Conservation (phyloP, 164 flowering plant species). For the Taxillus chinensis region DNA sequence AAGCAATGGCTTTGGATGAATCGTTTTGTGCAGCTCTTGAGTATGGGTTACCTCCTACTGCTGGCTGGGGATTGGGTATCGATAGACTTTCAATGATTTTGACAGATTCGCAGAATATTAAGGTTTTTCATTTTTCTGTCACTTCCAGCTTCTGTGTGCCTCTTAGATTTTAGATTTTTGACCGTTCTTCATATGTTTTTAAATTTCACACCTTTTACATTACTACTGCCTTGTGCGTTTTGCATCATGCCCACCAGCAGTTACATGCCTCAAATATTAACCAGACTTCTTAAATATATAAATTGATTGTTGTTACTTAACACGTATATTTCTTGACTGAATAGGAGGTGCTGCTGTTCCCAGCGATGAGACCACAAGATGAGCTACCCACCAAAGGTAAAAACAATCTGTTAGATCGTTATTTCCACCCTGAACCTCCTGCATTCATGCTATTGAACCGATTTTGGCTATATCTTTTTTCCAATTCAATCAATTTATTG, state of each 20-base stretch:
- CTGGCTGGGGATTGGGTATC: constrained; percentile 98
- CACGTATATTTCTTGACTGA: background rate
- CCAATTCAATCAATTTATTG: too few species aligned
- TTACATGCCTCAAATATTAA: too few species aligned
- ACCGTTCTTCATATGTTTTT: background rate
- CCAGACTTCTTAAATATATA: too few species aligned
- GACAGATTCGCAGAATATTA: constrained; percentile 90
- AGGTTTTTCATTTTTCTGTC: constrained; percentile 34
- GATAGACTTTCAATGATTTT: constrained; percentile 83
- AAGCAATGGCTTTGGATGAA: constrained; percentile 96
- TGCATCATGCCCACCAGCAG: too few species aligned
- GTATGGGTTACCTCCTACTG: constrained; percentile 94
- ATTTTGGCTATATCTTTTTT: too few species aligned
- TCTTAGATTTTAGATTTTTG: background rate
- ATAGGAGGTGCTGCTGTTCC: constrained; percentile 90
- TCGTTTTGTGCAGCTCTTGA: constrained; percentile 84
- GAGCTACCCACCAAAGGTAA: constrained; percentile 49
- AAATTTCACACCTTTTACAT: too few species aligned
- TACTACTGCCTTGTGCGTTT: too few species aligned
- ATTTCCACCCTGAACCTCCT: too few species aligned
- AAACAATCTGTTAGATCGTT: too few species aligned
- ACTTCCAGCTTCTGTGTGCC: background rate
- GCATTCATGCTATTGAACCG: too few species aligned
- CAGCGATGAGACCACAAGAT: constrained; percentile 94
- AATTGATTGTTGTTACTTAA: too few species aligned